Conservation (phyloP, 495 filamentous ascomycete species). For the Penicillium herquei region DNA sequence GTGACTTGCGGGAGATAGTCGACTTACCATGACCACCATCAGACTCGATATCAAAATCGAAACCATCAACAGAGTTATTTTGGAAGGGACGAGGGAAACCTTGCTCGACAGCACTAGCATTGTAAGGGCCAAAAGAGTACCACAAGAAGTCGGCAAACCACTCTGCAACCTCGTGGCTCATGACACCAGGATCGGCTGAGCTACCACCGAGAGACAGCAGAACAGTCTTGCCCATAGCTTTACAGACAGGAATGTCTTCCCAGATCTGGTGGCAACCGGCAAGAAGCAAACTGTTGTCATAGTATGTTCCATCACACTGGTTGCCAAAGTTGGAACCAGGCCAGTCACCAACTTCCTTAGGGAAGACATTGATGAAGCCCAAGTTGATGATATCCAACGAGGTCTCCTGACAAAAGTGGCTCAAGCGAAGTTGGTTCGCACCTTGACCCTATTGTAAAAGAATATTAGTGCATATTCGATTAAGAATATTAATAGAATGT, state of each 20-base stretch:
- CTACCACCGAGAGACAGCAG: conserved; percentile 65
- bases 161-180: conserved; percentile 27
- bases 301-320: conserved; percentile 56
- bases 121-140: conserved; percentile 58
- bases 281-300: conserved; percentile 35
- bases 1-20: conserved; percentile 1
- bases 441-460: conserved; percentile 48
- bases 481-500: conserved; percentile 8
- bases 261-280: conserved; percentile 51
- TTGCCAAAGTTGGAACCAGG: conserved; percentile 67
- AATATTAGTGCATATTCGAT: conserved; percentile 3
- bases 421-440: conserved; percentile 42
- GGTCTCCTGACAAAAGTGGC: conserved; percentile 56
- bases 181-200: conserved; percentile 37
- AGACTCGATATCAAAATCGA: conserved; percentile 67
- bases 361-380: conserved; percentile 65
- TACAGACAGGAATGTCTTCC: conserved; percentile 64
- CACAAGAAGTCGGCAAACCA: conserved; percentile 62
- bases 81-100: conserved; percentile 58
- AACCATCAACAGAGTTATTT: conserved; percentile 62
- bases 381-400: conserved; percentile 66
- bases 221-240: conserved; percentile 63
- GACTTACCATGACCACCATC: conserved; percentile 44
- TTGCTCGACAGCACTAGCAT: conserved; percentile 2
- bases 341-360: conserved; percentile 50